Evolutionary conservation across 148 eudicot genomes (phyloP).

Genomic region (Fallopia convolvulus): DNA sequence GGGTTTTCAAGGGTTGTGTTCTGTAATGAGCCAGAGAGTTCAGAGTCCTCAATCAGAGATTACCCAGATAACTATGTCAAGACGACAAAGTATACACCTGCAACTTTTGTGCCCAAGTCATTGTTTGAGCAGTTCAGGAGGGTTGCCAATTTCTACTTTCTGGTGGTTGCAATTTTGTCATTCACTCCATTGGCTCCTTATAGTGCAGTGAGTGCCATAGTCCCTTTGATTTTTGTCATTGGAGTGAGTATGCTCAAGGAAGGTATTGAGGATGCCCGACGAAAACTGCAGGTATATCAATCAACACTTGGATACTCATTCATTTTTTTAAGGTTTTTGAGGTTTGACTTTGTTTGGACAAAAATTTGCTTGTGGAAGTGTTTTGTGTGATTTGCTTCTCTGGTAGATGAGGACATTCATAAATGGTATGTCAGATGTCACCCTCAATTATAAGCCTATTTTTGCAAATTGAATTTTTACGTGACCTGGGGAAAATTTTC

Average conservation of each 20-base stretch:
- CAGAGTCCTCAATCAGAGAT: conserved; percentile 27
- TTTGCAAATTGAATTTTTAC: neutral
- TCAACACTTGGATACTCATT: neutral
- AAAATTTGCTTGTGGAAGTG: neutral
- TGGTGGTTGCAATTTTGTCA: conserved; percentile 59
- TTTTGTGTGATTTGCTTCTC: neutral
- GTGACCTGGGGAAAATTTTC: too few relatives aligned
- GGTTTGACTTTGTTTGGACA: neutral
- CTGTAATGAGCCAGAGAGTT: conserved; percentile 52
- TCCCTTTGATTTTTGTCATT: conserved; percentile 66
- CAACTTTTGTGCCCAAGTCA: conserved; percentile 76
- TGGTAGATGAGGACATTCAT: neutral
- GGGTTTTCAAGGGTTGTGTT: conserved; percentile 79
- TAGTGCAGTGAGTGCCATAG: conserved; percentile 63
- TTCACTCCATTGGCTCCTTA: conserved; percentile 83
- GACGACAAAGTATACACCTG: conserved; percentile 72
- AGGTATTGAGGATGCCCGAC: conserved; percentile 69
- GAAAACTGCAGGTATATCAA: conserved; percentile 67
- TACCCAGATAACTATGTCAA: conserved; percentile 71
- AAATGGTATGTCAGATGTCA: neutral
- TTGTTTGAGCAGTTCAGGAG: conserved; percentile 99
- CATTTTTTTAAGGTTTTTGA: conserved; percentile 1
- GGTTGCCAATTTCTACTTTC: conserved; percentile 92
- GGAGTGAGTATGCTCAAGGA: conserved; percentile 91
- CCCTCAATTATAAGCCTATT: neutral